Conservation (phyloP, 2,329 filamentous ascomycete genomes). For the Cytospora chrysosperma region DNA sequence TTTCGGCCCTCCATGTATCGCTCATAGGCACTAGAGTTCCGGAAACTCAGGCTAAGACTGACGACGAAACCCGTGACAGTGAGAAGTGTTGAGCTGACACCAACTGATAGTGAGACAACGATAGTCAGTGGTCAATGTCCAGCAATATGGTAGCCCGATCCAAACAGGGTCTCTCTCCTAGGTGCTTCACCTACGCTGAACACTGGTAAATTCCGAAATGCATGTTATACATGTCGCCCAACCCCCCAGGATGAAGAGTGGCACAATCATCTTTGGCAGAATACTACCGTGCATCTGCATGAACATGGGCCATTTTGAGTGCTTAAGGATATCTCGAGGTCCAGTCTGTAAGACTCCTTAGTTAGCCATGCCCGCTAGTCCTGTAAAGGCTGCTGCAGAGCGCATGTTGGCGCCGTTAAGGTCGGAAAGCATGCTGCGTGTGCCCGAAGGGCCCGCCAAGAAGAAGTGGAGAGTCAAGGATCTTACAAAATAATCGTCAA, state of each 20-base stretch:
- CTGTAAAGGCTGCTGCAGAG: background rate
- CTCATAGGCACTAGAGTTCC: conserved; percentile 77
- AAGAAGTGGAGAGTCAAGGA: background rate
- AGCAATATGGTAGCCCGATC: background rate
- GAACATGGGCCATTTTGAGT: conserved; percentile 78
- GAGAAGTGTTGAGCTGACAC: conserved; percentile 68
- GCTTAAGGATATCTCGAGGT: conserved; percentile 68
- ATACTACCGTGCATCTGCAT: conserved; percentile 75
- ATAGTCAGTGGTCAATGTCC: background rate
- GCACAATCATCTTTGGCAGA: conserved; percentile 70
- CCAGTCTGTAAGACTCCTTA: conserved; percentile 39
- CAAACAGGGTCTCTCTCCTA: background rate
- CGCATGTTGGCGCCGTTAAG: background rate
- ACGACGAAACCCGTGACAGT: conserved; percentile 86
- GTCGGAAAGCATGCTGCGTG: background rate
- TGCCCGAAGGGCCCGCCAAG: no score
- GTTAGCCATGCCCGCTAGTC: background rate
- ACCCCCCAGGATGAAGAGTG: conserved; percentile 58
- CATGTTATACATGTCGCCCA: conserved; percentile 69
- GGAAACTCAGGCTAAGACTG: conserved; percentile 74
- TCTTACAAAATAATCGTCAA: conserved; percentile 48
- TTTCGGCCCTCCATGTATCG: conserved; percentile 56
- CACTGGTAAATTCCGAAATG: conserved; percentile 39
- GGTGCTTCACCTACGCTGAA: conserved; percentile 11
- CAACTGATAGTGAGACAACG: conserved; percentile 32